Evolutionary conservation across 2,329 filamentous ascomycete genomes (phyloP).

Genomic region (Aspergillus awamori): DNA sequence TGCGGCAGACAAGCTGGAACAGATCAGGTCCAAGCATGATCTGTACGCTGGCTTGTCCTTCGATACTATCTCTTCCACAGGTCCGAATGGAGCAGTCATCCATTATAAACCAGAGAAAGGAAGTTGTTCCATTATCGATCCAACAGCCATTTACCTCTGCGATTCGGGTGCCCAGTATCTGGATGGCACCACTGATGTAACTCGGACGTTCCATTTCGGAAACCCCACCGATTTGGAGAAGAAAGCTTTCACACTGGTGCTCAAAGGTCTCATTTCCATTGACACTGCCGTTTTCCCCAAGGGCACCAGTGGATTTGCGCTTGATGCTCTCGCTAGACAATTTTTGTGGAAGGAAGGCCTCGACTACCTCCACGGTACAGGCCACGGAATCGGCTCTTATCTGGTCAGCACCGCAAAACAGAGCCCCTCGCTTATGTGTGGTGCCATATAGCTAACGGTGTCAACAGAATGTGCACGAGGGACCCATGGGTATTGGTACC

Average conservation of each 20-base stretch:
- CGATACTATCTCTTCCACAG: constrained; percentile 92
- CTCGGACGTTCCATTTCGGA: constrained; percentile 89
- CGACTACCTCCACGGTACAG: constrained; percentile 95
- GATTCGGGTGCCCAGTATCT: constrained; percentile 96
- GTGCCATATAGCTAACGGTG: constrained; percentile 22
- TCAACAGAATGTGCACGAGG: constrained; percentile 83
- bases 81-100: constrained; percentile 89
- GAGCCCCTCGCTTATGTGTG: background rate
- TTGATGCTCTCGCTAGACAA: constrained; percentile 86
- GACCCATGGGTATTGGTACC: constrained; percentile 93
- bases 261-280: constrained; percentile 91
- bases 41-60: constrained; percentile 91
- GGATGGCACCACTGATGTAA: constrained; percentile 95
- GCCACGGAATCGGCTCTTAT: constrained; percentile 92
- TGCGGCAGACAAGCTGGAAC: constrained; percentile 88
- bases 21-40: constrained; percentile 60
- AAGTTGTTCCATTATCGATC: constrained; percentile 80
- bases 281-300: constrained; percentile 89
- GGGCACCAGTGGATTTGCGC: constrained; percentile 88
- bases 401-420: constrained; percentile 49
- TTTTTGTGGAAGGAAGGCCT: constrained; percentile 90
- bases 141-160: constrained; percentile 84
- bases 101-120: constrained; percentile 90
- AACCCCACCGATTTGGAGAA: constrained; percentile 79
- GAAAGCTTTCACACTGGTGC: constrained; percentile 87